Evolutionary conservation across 176 grass and related monocot species (phyloP).

Genomic region (Thalia dealbata): DNA sequence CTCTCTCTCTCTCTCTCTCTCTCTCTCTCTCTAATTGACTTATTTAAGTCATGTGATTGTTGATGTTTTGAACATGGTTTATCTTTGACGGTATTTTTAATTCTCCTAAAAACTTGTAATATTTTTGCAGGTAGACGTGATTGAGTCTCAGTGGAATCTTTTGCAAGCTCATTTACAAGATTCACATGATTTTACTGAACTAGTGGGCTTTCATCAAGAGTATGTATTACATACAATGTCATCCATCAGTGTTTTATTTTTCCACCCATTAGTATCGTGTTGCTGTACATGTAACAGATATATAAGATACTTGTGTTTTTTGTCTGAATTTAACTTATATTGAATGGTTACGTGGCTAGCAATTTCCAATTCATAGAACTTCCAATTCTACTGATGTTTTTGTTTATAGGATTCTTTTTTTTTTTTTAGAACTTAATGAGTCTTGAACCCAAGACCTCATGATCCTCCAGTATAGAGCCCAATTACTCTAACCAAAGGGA

Average conservation of each 20-base stretch:
- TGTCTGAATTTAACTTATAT: neutral
- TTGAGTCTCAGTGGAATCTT: conserved; percentile 97
- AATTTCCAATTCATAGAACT: neutral
- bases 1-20: neutral
- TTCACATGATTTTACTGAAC: conserved; percentile 96
- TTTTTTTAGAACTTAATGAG: neutral
- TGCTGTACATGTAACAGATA: neutral
- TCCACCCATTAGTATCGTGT: neutral
- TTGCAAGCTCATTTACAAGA: conserved; percentile 91
- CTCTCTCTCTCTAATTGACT: neutral
- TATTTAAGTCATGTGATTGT: neutral
- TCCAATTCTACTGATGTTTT: neutral
- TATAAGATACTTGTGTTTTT: neutral
- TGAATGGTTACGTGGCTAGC: neutral
- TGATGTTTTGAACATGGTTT: neutral
- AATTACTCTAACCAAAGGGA: too few species aligned
- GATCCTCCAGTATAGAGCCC: too few species aligned
- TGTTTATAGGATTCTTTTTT: neutral
- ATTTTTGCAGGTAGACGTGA: conserved; percentile 81
- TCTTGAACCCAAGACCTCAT: too few species aligned
- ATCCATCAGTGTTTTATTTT: neutral
- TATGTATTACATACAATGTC: conserved; percentile 28
- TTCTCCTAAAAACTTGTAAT: neutral
- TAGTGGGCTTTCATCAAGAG: conserved; percentile 97
- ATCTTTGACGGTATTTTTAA: neutral